Evolutionary conservation across 2,329 filamentous ascomycete species (phyloP), one percentile per base, ranked within the genome.

Genomic region (Pseudogymnoascus sp.): DNA sequence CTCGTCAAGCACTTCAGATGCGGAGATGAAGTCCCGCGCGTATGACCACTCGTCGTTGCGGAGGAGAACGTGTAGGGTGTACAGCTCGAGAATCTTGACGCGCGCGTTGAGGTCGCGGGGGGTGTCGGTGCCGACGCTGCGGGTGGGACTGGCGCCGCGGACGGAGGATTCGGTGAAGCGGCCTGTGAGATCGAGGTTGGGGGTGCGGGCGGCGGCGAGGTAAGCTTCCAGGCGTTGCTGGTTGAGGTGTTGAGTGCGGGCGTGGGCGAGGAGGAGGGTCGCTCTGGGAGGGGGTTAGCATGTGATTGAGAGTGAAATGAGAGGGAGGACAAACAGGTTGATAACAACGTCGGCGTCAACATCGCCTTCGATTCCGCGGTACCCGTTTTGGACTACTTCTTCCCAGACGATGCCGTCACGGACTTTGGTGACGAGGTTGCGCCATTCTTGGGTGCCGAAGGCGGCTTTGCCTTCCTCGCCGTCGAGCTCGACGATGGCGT

Each of bases 1-100:
- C 61, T 97, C 93, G 73, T 97, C 93, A 1, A 99, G 81, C 26
- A 96, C 85, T 55, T 93, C 87, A 73, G 87, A 94, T 71, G 91
- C 85, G 70, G 82, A 85, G 71, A 97, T 95, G 74, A 97, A 97
- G 69, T 96, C 90, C 64, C 86, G 84, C 3, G 94, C 91, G 70
- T 97, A 97, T 63, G 96, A 91, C 94, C 94, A 99, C 76, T 97
- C 92, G 62, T 91, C 87, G 69, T 97, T 97, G 61, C 91, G 84
- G 4, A 93, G 86, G n/a, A 99, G 84, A 6, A 97, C 91, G 72
- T 99, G 94, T 4, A 99, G 82, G 1, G 92, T 95, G 74, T 97
- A 99, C 7, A 99, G 81, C 76, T 99, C 94, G 60, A 99, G 84
- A 43, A 99, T 90, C 77, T 95, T 96, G 66, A 97, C 87, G 52